phyloP scores from a whole-genome alignment of 2,329 filamentous ascomycete genomes.

The Aspergillus aculeatinus region DNA sequence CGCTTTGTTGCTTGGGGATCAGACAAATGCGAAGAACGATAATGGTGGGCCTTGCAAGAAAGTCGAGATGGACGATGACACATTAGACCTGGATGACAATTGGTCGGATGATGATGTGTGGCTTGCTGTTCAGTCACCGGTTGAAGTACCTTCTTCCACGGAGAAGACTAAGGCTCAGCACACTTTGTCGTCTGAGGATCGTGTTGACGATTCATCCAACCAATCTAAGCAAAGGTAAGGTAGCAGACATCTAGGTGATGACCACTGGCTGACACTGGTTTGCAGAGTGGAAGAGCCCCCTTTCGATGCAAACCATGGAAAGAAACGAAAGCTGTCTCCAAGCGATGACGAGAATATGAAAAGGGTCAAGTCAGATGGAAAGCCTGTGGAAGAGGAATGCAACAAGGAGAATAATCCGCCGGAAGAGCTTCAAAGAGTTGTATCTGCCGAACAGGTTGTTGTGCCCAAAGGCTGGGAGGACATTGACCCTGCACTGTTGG shows the following conservation, averaged over 20 bases:
- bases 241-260: background rate
- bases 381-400: background rate
- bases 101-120: conserved; percentile 4
- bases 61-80: background rate
- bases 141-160: background rate
- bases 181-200: background rate
- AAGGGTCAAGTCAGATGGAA: background rate
- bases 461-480: conserved; percentile 32
- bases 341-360: background rate
- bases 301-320: background rate
- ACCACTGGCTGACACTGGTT: background rate
- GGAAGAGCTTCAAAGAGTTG: background rate
- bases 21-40: background rate
- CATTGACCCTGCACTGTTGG: conserved; percentile 38
- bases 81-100: background rate
- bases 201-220: background rate
- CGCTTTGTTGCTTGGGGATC: conserved; percentile 24
- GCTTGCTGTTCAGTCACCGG: background rate
- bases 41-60: background rate
- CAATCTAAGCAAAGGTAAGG: background rate
- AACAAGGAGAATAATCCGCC: background rate
- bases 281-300: background rate
- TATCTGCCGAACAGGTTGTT: background rate
- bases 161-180: background rate
- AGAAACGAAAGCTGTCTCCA: background rate